Conservation (phyloP, 441 rosid species). For the Populus hybrid region DNA sequence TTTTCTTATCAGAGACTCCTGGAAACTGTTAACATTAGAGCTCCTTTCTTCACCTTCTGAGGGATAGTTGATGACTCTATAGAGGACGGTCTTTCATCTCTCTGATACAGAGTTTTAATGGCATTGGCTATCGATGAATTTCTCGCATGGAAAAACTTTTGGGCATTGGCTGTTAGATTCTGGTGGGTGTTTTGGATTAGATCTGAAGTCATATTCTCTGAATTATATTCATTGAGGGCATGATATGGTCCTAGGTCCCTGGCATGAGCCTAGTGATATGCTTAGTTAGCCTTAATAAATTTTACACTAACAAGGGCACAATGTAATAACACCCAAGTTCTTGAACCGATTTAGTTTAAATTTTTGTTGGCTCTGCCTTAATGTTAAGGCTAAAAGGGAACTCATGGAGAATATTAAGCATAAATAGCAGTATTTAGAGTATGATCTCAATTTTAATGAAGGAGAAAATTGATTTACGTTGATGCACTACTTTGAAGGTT, state of each 20-base stretch:
- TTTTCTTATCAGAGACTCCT: neutral
- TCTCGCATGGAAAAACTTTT: neutral
- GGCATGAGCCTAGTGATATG: neutral
- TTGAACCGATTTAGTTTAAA: constrained; percentile 5
- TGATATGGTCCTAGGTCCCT: neutral
- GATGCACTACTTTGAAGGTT: neutral
- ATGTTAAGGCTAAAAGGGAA: neutral
- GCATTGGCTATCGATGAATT: neutral
- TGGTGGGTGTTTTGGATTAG: neutral
- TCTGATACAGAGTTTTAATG: neutral
- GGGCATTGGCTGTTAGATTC: neutral
- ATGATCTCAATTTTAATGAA: neutral
- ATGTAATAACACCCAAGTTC: neutral
- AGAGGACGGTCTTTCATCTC: neutral
- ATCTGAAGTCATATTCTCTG: neutral
- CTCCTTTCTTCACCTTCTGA: neutral
- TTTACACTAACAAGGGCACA: neutral
- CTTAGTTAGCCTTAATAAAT: neutral
- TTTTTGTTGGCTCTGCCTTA: neutral
- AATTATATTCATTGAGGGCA: neutral
- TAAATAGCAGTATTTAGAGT: neutral
- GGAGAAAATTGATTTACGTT: neutral
- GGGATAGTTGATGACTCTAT: neutral
- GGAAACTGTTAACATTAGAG: neutral
- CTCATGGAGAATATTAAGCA: neutral